Evolutionary conservation across 2,329 filamentous ascomycete species (phyloP).

Genomic region (Paecilomyces sp.): DNA sequence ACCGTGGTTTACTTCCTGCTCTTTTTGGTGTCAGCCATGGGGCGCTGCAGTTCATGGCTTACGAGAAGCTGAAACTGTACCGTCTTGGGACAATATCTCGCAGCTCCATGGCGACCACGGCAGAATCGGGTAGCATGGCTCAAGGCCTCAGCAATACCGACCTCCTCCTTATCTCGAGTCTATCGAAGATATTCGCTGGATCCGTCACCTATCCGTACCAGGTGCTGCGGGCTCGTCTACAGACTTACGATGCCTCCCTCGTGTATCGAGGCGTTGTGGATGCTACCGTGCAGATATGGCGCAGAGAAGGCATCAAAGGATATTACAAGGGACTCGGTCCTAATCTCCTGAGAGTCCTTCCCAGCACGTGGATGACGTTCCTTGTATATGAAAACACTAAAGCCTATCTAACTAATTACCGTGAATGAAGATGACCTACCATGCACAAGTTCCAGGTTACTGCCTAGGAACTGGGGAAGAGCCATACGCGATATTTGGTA

Average conservation of each 20-base stretch:
- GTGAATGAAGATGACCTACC: neutral
- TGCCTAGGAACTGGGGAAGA: neutral
- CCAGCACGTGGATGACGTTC: constrained; percentile 94
- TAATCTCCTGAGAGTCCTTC: constrained; percentile 83
- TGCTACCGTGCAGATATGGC: constrained; percentile 67
- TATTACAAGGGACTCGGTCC: constrained; percentile 91
- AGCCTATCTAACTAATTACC: constrained; percentile 54
- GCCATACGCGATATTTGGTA: neutral
- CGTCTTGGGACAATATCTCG: constrained; percentile 37
- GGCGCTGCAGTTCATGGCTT: constrained; percentile 91
- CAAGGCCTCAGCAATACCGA: constrained; percentile 60
- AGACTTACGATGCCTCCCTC: constrained; percentile 76
- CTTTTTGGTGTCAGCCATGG: constrained; percentile 85
- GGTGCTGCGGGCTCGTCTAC: constrained; percentile 78
- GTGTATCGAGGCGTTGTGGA: constrained; percentile 67
- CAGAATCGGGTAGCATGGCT: constrained; percentile 15
- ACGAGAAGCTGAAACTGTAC: constrained; percentile 67
- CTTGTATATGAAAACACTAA: constrained; percentile 93
- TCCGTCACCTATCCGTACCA: constrained; percentile 91
- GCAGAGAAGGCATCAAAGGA: constrained; percentile 68
- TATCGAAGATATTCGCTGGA: constrained; percentile 83
- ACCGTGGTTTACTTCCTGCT: constrained; percentile 76
- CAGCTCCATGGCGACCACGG: constrained; percentile 16
- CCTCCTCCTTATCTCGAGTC: constrained; percentile 71
- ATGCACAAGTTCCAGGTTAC: neutral